Conservation (phyloP, 2,329 filamentous ascomycete genomes). For the Massarina eburnea region DNA sequence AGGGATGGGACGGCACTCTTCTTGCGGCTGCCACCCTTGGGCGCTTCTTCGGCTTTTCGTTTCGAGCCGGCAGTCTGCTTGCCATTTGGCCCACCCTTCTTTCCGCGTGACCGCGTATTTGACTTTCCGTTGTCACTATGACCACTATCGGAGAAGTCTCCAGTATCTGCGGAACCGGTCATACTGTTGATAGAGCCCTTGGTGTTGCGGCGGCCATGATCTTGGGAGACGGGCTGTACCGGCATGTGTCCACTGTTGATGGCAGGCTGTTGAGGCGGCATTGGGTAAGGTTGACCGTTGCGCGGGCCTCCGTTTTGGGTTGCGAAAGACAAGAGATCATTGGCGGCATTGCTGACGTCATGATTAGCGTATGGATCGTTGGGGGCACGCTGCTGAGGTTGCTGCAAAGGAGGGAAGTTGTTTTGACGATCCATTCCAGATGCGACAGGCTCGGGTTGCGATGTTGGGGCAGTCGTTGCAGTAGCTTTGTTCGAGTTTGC, state of each 20-base stretch:
- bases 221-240: constrained; percentile 50
- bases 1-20: constrained; percentile 57
- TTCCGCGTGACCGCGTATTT: constrained; percentile 44
- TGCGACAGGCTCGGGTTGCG: constrained; percentile 46
- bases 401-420: constrained; percentile 49
- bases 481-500: constrained; percentile 44
- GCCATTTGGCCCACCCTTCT: constrained; percentile 39
- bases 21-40: constrained; percentile 69
- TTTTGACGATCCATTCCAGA: constrained; percentile 58
- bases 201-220: constrained; percentile 53
- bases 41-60: constrained; percentile 75
- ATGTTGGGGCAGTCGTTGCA: constrained; percentile 46
- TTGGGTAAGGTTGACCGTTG: constrained; percentile 53
- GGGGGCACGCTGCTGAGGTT: constrained; percentile 45
- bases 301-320: constrained; percentile 62
- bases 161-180: constrained; percentile 54
- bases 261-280: constrained; percentile 42
- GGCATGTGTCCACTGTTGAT: constrained; percentile 51
- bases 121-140: constrained; percentile 66
- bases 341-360: constrained; percentile 90
- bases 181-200: constrained; percentile 62
- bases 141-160: constrained; percentile 71
- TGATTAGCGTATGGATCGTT: constrained; percentile 78
- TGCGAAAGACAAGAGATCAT: constrained; percentile 88
- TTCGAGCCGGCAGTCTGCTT: constrained; percentile 50